Evolutionary conservation across 2,329 filamentous ascomycete species (phyloP), one percentile per base, ranked within the genome.

Genomic region (Colletotrichum sidae): DNA sequence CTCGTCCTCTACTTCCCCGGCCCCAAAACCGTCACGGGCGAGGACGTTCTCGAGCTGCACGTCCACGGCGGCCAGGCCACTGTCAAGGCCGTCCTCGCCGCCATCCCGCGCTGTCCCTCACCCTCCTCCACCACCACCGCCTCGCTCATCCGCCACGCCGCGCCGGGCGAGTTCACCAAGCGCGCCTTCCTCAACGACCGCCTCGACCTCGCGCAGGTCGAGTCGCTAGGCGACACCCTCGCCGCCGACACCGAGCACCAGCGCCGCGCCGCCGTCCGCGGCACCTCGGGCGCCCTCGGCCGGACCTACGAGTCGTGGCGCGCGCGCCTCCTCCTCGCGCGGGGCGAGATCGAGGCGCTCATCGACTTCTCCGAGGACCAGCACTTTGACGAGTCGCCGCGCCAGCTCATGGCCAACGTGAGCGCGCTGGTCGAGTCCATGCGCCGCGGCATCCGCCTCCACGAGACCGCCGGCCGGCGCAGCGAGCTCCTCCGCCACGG

Each of bases 281-380:
- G 94, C 7, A 89, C 89, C 37, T 91, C 88, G 4, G 90, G 90
- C 25, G 79, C 83, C 0, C 82, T 97, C 11, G 88, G 92, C 0
- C 83, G 84, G 65, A 88, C 89, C 15, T 99, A 99, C 76, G 94
- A 97, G 70, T 72, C 73, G 9, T 99, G 96, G 96, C 88, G 95
- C 34, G 81, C 87, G 68, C 84, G 89, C 69, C 80, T 99, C 15
- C 82, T 98, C 7, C 85, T 91, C 68, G 94, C 94, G 9, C 88
- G 96, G 2, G 96, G 93, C 9, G 94, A 98, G 79, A 84, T 99
- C 44, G 96, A 99, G 78, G 96, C 96, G 0, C 80, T 99, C 70
- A 98, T 99, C 67, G 96, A 99, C 78, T 99, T 99, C 75, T 92
- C 93, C 1, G 96, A 99, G 76, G 96, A 98, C 73, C 95, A 99